Conservation (phyloP, 768 basidiomycete genomes). For the Artomyces pyxidatus region DNA sequence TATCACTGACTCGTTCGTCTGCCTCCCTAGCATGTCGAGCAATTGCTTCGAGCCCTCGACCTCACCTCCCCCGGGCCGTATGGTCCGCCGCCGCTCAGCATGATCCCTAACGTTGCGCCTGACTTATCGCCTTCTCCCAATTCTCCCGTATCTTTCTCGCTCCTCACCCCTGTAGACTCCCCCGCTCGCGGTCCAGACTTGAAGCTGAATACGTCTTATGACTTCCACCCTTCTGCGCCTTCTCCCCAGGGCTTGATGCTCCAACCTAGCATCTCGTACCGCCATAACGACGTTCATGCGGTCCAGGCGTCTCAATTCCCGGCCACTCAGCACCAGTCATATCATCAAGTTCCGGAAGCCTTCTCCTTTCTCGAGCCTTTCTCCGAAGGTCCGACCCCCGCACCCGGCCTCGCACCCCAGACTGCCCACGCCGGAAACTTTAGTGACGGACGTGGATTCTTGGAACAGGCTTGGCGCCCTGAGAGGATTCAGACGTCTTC, state of each 20-base stretch:
- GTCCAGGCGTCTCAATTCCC: constrained; percentile 9
- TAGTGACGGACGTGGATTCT: constrained; percentile 24
- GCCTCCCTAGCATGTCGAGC: constrained; percentile 59
- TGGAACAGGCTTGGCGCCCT: constrained; percentile 11
- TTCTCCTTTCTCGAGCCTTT: constrained; percentile 49
- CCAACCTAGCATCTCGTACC: constrained; percentile 33
- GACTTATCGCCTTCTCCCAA: constrained; percentile 32
- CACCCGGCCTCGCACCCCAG: constrained; percentile 28
- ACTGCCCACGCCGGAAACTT: constrained; percentile 26
- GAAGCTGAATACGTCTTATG: constrained; percentile 47
- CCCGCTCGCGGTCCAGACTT: constrained; percentile 55
- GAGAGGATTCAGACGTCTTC: constrained; percentile 22
- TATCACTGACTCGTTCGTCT: constrained; percentile 13
- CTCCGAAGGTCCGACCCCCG: constrained; percentile 33
- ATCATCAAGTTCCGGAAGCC: constrained; percentile 12
- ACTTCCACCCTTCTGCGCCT: constrained; percentile 27
- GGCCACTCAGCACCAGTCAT: constrained; percentile 4
- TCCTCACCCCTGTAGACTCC: constrained; percentile 71
- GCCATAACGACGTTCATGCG: constrained; percentile 19
- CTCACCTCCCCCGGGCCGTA: constrained; percentile 60
- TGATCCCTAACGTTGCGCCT: constrained; percentile 44
- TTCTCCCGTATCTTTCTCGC: constrained; percentile 65
- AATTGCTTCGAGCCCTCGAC: constrained; percentile 70
- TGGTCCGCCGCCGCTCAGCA: constrained; percentile 30
- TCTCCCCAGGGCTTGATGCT: constrained; percentile 32